Evolutionary conservation across 2,329 filamentous ascomycete species (phyloP), one percentile per base, ranked within the genome.

Genomic region (Ramichloridium luteum): DNA sequence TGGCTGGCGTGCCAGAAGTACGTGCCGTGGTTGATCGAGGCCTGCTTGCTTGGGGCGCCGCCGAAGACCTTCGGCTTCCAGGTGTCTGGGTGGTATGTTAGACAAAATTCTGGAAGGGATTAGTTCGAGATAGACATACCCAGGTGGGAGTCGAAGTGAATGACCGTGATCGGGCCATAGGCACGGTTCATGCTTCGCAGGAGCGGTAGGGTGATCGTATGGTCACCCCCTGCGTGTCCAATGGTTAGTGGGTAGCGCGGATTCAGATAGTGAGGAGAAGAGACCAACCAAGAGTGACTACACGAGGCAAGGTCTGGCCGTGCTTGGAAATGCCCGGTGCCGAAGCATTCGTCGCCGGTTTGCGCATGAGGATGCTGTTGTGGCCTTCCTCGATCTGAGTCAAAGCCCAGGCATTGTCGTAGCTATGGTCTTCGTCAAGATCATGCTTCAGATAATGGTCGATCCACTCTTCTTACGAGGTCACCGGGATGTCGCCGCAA

Each of bases 1-100:
- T 76, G 72, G 1, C 77, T 61, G 0, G 82, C 83, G 53, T 88
- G 80, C 60, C 78, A 90, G 60, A 92, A 92, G 62, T 90, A 90
- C 1, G 82, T 90, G 25, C 83, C 83, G 59, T 90, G 46, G 60
- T 90, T 92, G 60, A 92, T 77, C 41, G 68, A 68, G 13, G 83
- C 82, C 23, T 76, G 72, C 38, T 85, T 70, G 16, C 73, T 80
- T 0, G 83, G 82, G 0, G 80, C 76, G 16, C 82, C 83, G 32
- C 84, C 83, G 46, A 92, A 92, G 15, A 90, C 83, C 54, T 88
- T 88, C 26, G 83, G 84, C 36, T 72, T 74, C 81, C 81, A 82
- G 48, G 68, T 67, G 41, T 69, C 68, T 3, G 40, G 26, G 16
- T 20, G 16, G 23, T 6, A 65, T 61, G 30, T 60, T 55, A n/a